A percentile compares a stretch with the other conserved stretches of the same genome.
phyloP scores from a whole-genome alignment of 495 filamentous ascomycete genomes.

The Daldinia bambusicola region DNA sequence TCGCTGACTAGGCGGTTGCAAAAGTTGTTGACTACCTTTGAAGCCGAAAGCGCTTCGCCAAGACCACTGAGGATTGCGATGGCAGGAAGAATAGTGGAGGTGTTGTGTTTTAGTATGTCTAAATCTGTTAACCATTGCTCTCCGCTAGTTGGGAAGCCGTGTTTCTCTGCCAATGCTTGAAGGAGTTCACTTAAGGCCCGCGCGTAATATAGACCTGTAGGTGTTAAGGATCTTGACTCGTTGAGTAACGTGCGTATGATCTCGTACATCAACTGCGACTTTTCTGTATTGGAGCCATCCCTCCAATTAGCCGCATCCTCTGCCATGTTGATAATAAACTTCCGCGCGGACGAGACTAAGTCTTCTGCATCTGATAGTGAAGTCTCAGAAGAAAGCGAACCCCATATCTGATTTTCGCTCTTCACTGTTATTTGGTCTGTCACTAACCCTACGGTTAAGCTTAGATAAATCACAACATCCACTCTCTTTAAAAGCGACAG shows the following conservation, averaged over 20 bases:
- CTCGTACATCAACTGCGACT: conserved; percentile 46
- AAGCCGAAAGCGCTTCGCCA: conserved; percentile 57
- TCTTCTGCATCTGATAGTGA: conserved; percentile 69
- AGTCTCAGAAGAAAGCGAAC: conserved; percentile 50
- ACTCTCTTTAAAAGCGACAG: conserved; percentile 48
- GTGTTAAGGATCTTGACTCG: conserved; percentile 46
- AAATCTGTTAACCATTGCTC: conserved; percentile 56
- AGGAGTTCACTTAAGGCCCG: conserved; percentile 58
- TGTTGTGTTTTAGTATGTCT: conserved; percentile 52
- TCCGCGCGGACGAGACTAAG: conserved; percentile 66
- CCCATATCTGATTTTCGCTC: conserved; percentile 52
- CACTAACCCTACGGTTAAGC: conserved; percentile 54
- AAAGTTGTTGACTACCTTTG: conserved; percentile 56
- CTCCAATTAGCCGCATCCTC: conserved; percentile 47
- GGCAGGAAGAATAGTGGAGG: conserved; percentile 59
- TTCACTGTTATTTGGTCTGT: conserved; percentile 57
- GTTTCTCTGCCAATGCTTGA: conserved; percentile 49
- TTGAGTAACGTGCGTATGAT: conserved; percentile 53
- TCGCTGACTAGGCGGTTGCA: conserved; percentile 67
- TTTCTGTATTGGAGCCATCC: conserved; percentile 42
- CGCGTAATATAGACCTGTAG: conserved; percentile 60
- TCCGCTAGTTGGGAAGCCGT: conserved; percentile 52
- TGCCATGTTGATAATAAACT: conserved; percentile 62
- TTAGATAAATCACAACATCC: conserved; percentile 55
- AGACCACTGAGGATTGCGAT: conserved; percentile 65